Conservation (phyloP, 2,329 filamentous ascomycete genomes). For the Cordyceps farinosa region DNA sequence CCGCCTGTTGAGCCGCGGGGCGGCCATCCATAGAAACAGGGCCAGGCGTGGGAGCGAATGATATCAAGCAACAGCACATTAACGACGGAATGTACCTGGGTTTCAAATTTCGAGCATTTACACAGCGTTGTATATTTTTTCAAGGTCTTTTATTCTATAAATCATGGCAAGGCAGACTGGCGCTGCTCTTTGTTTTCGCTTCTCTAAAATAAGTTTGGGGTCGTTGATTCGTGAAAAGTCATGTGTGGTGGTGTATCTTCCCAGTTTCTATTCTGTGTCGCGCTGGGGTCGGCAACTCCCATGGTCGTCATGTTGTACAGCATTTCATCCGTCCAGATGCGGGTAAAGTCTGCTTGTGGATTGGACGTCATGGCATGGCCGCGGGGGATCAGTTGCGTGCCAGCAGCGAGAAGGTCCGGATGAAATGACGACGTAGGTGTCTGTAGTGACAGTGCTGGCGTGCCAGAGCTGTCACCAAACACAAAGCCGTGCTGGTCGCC, state of each 20-base stretch:
- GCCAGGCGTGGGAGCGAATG: background rate
- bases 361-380: background rate
- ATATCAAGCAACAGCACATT: background rate
- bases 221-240: background rate
- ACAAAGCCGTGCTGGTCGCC: background rate
- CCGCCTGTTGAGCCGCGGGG: background rate
- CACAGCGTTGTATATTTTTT: background rate
- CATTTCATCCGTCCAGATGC: conserved; percentile 5
- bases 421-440: background rate
- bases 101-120: background rate
- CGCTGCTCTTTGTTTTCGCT: background rate
- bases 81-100: background rate
- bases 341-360: conserved; percentile 2
- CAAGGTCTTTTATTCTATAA: background rate
- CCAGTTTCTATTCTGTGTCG: background rate
- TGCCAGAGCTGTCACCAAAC: background rate
- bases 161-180: background rate
- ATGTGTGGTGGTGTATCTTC: background rate
- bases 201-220: conserved; percentile 1
- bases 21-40: background rate
- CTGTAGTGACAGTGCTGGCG: conserved; percentile 1
- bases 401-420: background rate
- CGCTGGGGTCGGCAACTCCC: background rate
- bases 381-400: background rate
- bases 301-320: background rate